Evolutionary conservation across 345 rosid species (phyloP).

Genomic region (Nephelium lappaceum): DNA sequence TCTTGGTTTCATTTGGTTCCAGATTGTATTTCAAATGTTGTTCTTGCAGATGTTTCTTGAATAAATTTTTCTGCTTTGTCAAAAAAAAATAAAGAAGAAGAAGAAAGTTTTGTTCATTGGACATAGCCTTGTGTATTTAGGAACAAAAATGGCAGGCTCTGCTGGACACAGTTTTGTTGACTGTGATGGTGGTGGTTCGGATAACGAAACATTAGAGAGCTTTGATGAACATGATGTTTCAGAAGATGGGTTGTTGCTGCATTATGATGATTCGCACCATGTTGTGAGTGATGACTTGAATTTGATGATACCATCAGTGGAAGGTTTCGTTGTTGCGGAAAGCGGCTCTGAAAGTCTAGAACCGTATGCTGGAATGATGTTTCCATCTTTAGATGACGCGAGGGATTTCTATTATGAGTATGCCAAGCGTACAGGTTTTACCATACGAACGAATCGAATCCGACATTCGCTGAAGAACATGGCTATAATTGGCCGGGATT

Average conservation of each 20-base stretch:
- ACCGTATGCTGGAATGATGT: conserved; percentile 38
- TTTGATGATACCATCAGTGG: conserved; percentile 23
- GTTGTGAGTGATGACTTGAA: conserved; percentile 16
- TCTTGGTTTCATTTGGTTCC: too few species aligned
- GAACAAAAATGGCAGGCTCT: conserved; percentile 25
- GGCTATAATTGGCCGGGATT: conserved; percentile 44
- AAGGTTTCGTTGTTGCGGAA: neutral
- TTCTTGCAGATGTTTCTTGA: too few species aligned
- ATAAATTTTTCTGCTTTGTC: too few species aligned
- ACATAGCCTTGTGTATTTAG: neutral
- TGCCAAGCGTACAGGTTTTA: conserved; percentile 41
- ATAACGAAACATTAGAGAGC: conserved; percentile 30
- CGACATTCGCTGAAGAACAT: conserved; percentile 41
- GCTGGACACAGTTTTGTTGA: conserved; percentile 24
- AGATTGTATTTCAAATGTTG: too few species aligned
- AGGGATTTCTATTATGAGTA: conserved; percentile 48
- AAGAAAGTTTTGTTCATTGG: too few species aligned
- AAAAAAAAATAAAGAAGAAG: too few species aligned
- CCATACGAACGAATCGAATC: conserved; percentile 43
- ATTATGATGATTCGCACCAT: conserved; percentile 15
- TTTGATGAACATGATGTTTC: conserved; percentile 26
- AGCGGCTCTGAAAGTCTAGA: conserved; percentile 18
- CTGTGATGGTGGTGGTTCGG: conserved; percentile 25
- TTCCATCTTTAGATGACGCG: conserved; percentile 39
- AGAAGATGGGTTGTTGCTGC: conserved; percentile 19